These are phyloP conservation scores for Ascochyta pisi DNA, from an alignment of 2,329 filamentous ascomycete species.

Conservation along the genomic window DNA sequence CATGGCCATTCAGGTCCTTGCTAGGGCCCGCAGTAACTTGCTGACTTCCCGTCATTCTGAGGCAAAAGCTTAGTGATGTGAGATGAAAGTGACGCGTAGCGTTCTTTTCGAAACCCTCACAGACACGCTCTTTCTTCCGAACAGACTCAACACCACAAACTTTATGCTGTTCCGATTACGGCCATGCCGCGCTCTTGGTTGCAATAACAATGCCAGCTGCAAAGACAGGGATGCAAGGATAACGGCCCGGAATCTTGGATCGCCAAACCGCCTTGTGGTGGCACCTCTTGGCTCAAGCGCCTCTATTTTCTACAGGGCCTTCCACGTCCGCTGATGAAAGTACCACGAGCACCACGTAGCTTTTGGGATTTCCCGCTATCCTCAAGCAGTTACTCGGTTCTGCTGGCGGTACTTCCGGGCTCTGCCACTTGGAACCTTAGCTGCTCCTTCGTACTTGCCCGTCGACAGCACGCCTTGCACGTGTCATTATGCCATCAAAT, in stretches of 20 bases:
- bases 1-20: constrained; percentile 26
- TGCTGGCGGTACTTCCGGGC: constrained; percentile 27
- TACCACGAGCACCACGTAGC: constrained; percentile 37
- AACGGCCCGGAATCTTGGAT: constrained; percentile 35
- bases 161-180: constrained; percentile 1
- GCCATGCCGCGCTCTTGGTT: constrained; percentile 11
- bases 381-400: constrained; percentile 21
- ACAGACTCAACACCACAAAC: neutral
- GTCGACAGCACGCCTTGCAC: constrained; percentile 32
- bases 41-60: constrained; percentile 15
- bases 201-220: constrained; percentile 7
- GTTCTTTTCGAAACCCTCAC: constrained; percentile 8
- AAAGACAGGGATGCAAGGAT: constrained; percentile 25
- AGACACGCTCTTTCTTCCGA: neutral
- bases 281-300: constrained; percentile 27
- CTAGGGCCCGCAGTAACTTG: constrained; percentile 25
- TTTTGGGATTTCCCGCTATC: constrained; percentile 25
- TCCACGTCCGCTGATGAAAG: constrained; percentile 45
- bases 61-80: constrained; percentile 12
- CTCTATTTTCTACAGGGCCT: constrained; percentile 26
- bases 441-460: constrained; percentile 24
- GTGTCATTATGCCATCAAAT: constrained; percentile 40
- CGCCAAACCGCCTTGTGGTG: constrained; percentile 29
- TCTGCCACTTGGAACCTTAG: constrained; percentile 27
- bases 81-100: constrained; percentile 15